A percentile compares a stretch with the other conserved stretches of the same genome.
These are phyloP conservation scores for Colletotrichum theobromicola DNA, from an alignment of 2,329 filamentous ascomycete genomes.

Conservation along the genomic window DNA sequence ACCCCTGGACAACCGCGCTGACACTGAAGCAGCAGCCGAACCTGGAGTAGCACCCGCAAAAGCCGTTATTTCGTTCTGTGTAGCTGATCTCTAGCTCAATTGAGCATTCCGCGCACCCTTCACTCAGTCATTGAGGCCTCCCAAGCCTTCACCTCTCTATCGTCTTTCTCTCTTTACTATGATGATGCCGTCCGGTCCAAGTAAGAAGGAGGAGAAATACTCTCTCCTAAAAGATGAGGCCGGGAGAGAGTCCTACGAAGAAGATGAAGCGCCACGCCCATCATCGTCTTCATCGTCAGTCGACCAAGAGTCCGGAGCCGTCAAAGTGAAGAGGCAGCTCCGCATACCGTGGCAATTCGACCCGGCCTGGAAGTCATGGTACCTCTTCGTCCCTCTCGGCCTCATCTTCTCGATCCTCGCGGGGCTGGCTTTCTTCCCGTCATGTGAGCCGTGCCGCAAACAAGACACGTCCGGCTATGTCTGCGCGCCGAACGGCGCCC, in stretches of 20 bases:
- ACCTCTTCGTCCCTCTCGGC: background rate
- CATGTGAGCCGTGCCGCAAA: background rate
- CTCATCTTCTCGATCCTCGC: background rate
- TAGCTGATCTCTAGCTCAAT: background rate
- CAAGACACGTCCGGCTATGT: background rate
- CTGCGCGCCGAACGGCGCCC: conserved; percentile 3
- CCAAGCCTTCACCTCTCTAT: background rate
- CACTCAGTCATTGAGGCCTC: background rate
- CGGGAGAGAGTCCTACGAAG: background rate
- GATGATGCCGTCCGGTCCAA: background rate
- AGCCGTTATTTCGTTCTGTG: background rate
- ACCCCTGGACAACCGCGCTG: background rate
- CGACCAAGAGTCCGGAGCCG: background rate
- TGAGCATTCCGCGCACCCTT: background rate
- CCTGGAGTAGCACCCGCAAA: background rate
- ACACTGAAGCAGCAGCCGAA: background rate
- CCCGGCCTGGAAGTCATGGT: conserved; percentile 10
- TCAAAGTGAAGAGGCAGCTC: background rate
- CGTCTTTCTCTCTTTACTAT: background rate
- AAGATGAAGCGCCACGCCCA: background rate
- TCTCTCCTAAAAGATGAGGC: background rate
- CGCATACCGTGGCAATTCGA: background rate
- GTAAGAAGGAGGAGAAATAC: background rate
- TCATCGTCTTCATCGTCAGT: background rate
- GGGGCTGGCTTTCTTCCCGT: conserved; percentile 3